These are phyloP conservation scores for Phytophthora nicotianae DNA, from an alignment of 352 stramenopile species.

Conservation along the genomic window DNA sequence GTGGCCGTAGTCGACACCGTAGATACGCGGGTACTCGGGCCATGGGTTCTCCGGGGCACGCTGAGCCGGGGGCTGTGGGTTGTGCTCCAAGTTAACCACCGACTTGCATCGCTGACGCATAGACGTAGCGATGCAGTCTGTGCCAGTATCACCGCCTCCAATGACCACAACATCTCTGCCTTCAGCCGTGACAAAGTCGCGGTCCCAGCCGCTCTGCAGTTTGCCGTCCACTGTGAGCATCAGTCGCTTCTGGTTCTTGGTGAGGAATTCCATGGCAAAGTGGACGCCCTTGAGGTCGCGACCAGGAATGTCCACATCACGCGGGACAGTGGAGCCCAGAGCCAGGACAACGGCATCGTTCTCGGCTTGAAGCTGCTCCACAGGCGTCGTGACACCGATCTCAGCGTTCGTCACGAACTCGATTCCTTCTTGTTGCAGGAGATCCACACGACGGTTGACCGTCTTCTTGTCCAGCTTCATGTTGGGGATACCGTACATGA, in stretches of 20 bases:
- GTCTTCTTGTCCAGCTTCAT: slow-evolving; percentile 99
- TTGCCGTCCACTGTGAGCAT: slow-evolving; percentile 95
- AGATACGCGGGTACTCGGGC: slow-evolving; percentile 97
- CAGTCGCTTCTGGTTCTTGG: slow-evolving; percentile 97
- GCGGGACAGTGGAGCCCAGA: slow-evolving; percentile 94
- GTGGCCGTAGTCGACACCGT: slow-evolving; percentile 98
- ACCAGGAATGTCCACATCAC: slow-evolving; percentile 90
- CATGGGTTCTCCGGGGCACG: slow-evolving; percentile 96
- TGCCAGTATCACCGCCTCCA: slow-evolving; percentile 96
- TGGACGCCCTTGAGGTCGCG: slow-evolving; percentile 95
- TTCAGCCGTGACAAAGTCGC: slow-evolving; percentile 95
- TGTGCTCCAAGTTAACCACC: slow-evolving; percentile 97
- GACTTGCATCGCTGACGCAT: slow-evolving; percentile 97
- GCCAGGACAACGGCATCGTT: slow-evolving; percentile 95
- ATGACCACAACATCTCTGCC: slow-evolving; percentile 99
- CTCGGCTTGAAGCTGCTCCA: slow-evolving; percentile 64
- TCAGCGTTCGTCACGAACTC: slow-evolving; percentile 97
- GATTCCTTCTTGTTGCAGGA: slow-evolving; percentile 96
- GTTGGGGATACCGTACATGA: slow-evolving; percentile 99
- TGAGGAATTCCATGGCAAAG: slow-evolving; percentile 98
- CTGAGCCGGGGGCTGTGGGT: slow-evolving; percentile 90
- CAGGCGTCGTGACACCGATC: slow-evolving; percentile 90
- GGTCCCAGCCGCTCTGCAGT: slow-evolving; percentile 95
- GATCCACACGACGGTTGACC: slow-evolving; percentile 94
- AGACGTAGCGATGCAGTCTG: slow-evolving; percentile 98